Evolutionary conservation across 1,284 basidiomycete species (phyloP).

Genomic region (Naganishia sp.): DNA sequence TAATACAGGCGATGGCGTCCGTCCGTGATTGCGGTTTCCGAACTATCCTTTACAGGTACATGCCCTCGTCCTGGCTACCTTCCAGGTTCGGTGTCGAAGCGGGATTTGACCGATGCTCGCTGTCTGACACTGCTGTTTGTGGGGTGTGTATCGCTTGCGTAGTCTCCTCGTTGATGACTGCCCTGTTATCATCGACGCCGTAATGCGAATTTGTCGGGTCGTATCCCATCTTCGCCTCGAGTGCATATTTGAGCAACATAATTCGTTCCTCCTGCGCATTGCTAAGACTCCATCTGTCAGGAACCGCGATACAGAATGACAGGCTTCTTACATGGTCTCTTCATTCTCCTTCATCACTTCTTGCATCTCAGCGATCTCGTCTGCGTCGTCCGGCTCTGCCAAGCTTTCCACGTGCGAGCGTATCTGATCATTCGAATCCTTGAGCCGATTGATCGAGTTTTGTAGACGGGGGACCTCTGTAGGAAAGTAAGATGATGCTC

Average conservation of each 20-base stretch:
- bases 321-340: conserved; percentile 14
- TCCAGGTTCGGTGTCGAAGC: background rate
- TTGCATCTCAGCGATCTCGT: conserved; percentile 17
- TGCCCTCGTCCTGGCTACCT: background rate
- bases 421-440: conserved; percentile 16
- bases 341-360: conserved; percentile 25
- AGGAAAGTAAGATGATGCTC: background rate
- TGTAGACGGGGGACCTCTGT: conserved; percentile 17
- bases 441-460: conserved; percentile 10
- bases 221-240: conserved; percentile 28
- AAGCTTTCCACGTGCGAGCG: conserved; percentile 5
- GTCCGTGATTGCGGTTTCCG: background rate
- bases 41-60: conserved; percentile 4
- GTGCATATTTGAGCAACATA: conserved; percentile 24
- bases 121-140: background rate
- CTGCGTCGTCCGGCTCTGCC: conserved; percentile 10
- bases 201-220: conserved; percentile 28
- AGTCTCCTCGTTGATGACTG: background rate
- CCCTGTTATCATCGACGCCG: conserved; percentile 4
- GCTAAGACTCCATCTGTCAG: background rate
- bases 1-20: background rate
- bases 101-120: background rate
- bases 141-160: no score
- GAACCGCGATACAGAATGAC: background rate
- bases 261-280: conserved; percentile 30